Evolutionary conservation across 495 filamentous ascomycete genomes (phyloP), one percentile per base, ranked within the genome.

Genomic region (Penicillium psychrofluorescens): DNA sequence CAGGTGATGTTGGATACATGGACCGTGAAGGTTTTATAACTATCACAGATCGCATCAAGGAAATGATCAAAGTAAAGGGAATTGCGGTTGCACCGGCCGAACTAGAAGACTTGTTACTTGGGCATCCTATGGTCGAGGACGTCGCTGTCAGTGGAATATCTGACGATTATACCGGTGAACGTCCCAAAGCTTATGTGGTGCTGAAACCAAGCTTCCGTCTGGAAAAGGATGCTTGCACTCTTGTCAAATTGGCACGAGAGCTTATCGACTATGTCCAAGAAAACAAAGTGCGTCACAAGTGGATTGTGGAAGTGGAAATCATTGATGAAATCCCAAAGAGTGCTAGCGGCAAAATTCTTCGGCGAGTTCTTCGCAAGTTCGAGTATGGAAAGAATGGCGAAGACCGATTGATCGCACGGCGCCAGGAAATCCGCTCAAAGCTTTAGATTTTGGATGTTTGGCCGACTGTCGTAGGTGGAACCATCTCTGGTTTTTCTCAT

Each of bases 31-130:
- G 78, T 1, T 65, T 80, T 46, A 58, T 87, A 13, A 66, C 72
- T 4, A 84, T 88, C 43, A 76, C 73, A 6, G 83, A 88, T 46
- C 67, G 84, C 0, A 74, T 86, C 40, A 88, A 88, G 67, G 83
- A 86, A 62, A 73, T 86, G 68, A 85, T 87, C 57, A 86, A 87
- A 56, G 83, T 86, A 14, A 84, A 85, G 48, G 84, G 81, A 4
- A 80, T 83, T 46, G 78, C 73, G 14, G 82, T 88, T 29, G 83
- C 81, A 36, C 84, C 83, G 1, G 83, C 81, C 0, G 84, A 86
- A 59, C 61, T 87, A 2, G 83, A 87, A 53, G 81, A 82, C 44
- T 58, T 80, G 13, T 50, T 84, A 7, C 67, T 83, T 4, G 76
- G 77, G 0, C 75, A 83, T 48, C 41, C 52, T 2, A 67, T 66